A percentile compares a stretch with the other conserved stretches of the same genome.
Conservation (phyloP, 225 moss, liverwort and hornwort species). For the Neckera pumila region DNA sequence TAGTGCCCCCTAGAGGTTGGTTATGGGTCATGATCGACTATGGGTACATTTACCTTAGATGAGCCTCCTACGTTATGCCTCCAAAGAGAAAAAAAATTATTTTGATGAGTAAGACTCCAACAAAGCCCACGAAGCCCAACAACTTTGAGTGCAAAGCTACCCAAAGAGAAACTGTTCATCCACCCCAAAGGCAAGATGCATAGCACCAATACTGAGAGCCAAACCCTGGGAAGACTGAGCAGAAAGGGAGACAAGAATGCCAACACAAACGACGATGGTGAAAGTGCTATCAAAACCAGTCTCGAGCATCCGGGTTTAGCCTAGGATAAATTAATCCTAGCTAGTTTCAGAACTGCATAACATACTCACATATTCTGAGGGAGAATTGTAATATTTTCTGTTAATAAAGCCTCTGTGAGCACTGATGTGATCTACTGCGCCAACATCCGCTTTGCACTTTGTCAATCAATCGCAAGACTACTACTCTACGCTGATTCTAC, state of each 20-base stretch:
- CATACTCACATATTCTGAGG: neutral
- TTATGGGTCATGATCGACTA: no score
- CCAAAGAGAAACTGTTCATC: neutral
- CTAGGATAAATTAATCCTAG: neutral
- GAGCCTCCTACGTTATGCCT: no score
- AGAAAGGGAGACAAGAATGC: neutral
- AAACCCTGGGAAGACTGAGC: neutral
- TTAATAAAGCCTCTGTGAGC: neutral
- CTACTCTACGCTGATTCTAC: slow-evolving; percentile 28
- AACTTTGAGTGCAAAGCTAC: neutral
- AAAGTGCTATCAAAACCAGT: neutral
- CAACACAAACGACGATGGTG: neutral
- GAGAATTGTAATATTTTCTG: neutral
- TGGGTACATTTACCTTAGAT: no score
- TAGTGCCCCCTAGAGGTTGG: no score
- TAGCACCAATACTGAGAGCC: neutral
- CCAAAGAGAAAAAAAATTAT: no score
- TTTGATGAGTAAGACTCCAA: neutral
- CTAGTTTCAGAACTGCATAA: neutral
- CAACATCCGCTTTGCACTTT: neutral
- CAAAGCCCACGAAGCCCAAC: neutral
- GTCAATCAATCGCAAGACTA: neutral
- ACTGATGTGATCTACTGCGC: neutral
- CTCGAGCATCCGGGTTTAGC: neutral
- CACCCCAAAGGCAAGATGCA: neutral